A percentile compares a stretch with the other conserved stretches of the same genome.
These are phyloP conservation scores for Septoria petroselini DNA, from an alignment of 2,329 filamentous ascomycete genomes.

Conservation along the genomic window DNA sequence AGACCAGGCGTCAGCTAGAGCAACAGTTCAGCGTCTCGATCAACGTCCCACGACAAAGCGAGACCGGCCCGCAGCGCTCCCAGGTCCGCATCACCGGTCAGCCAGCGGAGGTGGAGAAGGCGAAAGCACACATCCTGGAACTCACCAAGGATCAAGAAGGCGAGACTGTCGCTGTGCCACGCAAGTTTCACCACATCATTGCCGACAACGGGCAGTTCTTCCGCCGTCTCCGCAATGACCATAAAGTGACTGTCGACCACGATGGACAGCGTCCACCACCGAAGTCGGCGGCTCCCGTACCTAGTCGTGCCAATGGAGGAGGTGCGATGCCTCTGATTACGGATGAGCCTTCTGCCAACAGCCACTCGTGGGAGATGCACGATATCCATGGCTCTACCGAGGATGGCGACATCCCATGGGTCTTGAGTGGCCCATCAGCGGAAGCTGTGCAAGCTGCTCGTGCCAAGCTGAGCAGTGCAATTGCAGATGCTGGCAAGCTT, in stretches of 20 bases:
- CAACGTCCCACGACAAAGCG: constrained; percentile 78
- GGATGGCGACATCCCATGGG: constrained; percentile 70
- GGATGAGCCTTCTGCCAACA: constrained; percentile 64
- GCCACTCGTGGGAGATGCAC: constrained; percentile 80
- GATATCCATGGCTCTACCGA: constrained; percentile 70
- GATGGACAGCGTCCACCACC: constrained; percentile 73
- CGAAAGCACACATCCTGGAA: constrained; percentile 77
- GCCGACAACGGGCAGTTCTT: constrained; percentile 91
- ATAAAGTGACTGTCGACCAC: constrained; percentile 88
- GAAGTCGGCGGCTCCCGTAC: constrained; percentile 55
- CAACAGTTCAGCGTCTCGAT: constrained; percentile 80
- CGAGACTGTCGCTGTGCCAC: constrained; percentile 80
- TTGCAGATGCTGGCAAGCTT: constrained; percentile 68
- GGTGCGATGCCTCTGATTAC: constrained; percentile 83
- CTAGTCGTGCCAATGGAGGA: constrained; percentile 53
- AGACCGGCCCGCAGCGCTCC: constrained; percentile 68
- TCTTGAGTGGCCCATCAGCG: constrained; percentile 67
- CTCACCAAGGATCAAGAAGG: constrained; percentile 83
- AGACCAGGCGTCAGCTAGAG: constrained; percentile 80
- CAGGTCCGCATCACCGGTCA: constrained; percentile 82
- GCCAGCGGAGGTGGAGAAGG: constrained; percentile 74
- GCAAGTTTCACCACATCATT: constrained; percentile 76
- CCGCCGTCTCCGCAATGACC: constrained; percentile 80
- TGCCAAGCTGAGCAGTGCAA: constrained; percentile 66
- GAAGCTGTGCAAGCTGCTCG: constrained; percentile 82